Evolutionary conservation across 2,329 filamentous ascomycete species (phyloP), one percentile per base, ranked within the genome.

Genomic region (Botrytis paeoniae): DNA sequence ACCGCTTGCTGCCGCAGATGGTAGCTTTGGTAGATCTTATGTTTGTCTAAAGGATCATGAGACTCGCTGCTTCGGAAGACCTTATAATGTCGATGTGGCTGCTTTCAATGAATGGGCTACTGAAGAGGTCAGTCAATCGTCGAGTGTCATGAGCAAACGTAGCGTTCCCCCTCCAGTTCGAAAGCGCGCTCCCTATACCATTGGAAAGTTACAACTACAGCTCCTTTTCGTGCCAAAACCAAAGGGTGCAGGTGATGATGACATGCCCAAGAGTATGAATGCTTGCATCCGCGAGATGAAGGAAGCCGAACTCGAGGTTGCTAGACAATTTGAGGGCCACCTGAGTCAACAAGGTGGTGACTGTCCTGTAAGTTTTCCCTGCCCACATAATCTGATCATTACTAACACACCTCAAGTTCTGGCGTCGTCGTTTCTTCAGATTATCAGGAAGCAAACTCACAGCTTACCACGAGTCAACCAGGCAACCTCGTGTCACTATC

Each of bases 241-340:
- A 7, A 95, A 93, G 85, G 92, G 92, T 62, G 87, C 91, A 43
- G 90, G 90, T 68, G 96, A 98, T 76, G 95, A 98, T 25, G 95
- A 98, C 78, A 98, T 99, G 94, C 96, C 96, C 71, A 98, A 98
- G 90, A 98, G 95, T 85, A 97, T 99, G 95, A 97, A 96, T 83
- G 93, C 93, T 61, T 97, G 94, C 82, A 92, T 98, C 78, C 89
- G 96, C 29, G 96, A 98, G 84, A 90, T 99, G 84, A 93, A 92
- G 83, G 93, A 95, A 70, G 94, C 95, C 2, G 94, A 97, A 81
- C 92, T 93, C 81, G 88, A 93, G 75, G 88, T 92, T 75, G 87
- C 91, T 66, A 90, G 92, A 75, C 92, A 90, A 78, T 97, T 89
- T 86, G 95, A 99, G 82, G 95, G 96, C 43, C 91, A 92, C 80